A percentile compares a stretch with the other conserved stretches of the same genome.
Evolutionary conservation across 495 filamentous ascomycete species (phyloP).

Genomic region (Haplographium delicatum): DNA sequence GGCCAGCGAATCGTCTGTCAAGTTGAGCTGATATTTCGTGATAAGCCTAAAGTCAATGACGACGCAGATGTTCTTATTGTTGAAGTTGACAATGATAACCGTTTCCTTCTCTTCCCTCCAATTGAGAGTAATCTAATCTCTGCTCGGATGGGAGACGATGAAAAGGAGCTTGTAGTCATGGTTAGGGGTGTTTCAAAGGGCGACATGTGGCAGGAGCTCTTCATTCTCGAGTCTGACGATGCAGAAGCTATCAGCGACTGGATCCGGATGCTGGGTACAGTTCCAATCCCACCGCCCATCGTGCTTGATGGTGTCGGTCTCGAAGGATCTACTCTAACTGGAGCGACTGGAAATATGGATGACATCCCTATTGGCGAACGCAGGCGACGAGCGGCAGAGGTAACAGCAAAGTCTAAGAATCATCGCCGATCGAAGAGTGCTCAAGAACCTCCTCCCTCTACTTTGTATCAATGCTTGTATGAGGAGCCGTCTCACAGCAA

Average conservation of each 20-base stretch:
- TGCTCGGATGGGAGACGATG: conserved; percentile 67
- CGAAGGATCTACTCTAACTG: too few relatives aligned
- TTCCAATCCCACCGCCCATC: conserved; percentile 4
- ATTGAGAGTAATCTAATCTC: conserved; percentile 64
- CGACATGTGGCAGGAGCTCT: conserved; percentile 74
- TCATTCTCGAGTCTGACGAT: conserved; percentile 64
- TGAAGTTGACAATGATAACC: conserved; percentile 67
- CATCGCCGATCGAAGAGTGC: too few relatives aligned
- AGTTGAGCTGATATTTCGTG: conserved; percentile 82
- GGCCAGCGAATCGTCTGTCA: conserved; percentile 85
- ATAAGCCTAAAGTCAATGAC: conserved; percentile 54
- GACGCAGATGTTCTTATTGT: conserved; percentile 83
- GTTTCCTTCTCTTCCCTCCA: conserved; percentile 91
- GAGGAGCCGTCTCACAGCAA: conserved; percentile 5
- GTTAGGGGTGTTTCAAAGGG: conserved; percentile 58
- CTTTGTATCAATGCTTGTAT: neutral
- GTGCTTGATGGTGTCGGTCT: too few relatives aligned
- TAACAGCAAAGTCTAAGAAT: neutral
- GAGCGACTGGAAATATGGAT: too few relatives aligned
- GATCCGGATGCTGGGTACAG: conserved; percentile 69
- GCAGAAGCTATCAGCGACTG: conserved; percentile 78
- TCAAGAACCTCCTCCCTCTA: neutral
- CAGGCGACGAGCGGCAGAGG: conserved; percentile 7
- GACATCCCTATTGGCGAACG: conserved; percentile 25
- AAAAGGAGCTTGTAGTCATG: conserved; percentile 76